Evolutionary conservation across 1,139 yeast species (phyloP).

Genomic region (Protomyces inouyei): DNA sequence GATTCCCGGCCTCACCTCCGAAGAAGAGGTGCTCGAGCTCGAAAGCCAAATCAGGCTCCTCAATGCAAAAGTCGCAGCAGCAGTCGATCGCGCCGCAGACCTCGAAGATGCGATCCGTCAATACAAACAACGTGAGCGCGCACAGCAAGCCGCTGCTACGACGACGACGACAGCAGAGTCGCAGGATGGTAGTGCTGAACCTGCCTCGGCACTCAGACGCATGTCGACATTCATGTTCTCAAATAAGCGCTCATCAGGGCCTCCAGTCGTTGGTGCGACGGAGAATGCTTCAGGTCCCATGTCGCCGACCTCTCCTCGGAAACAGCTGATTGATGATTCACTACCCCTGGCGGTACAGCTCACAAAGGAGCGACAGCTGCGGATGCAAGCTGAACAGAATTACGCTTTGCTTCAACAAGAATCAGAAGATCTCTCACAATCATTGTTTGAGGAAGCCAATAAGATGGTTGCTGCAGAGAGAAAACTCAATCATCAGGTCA

Average conservation of each 20-base stretch:
- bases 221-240: conserved; percentile 1
- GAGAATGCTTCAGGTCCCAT: background rate
- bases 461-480: conserved; percentile 50
- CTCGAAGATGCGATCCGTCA: conserved; percentile 15
- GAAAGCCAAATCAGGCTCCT: conserved; percentile 13
- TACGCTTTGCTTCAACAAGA: conserved; percentile 54
- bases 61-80: conserved; percentile 21
- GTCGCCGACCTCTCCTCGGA: conserved; percentile 13
- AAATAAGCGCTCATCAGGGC: background rate
- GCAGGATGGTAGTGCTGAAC: too few relatives aligned
- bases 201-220: background rate
- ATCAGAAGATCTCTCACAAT: conserved; percentile 63
- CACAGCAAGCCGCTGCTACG: background rate
- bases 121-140: conserved; percentile 14
- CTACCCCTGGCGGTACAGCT: conserved; percentile 28
- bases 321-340: background rate
- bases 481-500: conserved; percentile 1
- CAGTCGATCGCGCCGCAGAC: conserved; percentile 24
- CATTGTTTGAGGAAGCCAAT: conserved; percentile 66
- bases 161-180: too few relatives aligned
- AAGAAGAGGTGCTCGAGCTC: conserved; percentile 13
- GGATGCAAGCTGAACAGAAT: conserved; percentile 49
- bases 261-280: background rate
- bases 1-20: background rate
- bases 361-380: conserved; percentile 31